phyloP scores from a whole-genome alignment of 2,329 filamentous ascomycete species.

The Amauroascus verrucosus region DNA sequence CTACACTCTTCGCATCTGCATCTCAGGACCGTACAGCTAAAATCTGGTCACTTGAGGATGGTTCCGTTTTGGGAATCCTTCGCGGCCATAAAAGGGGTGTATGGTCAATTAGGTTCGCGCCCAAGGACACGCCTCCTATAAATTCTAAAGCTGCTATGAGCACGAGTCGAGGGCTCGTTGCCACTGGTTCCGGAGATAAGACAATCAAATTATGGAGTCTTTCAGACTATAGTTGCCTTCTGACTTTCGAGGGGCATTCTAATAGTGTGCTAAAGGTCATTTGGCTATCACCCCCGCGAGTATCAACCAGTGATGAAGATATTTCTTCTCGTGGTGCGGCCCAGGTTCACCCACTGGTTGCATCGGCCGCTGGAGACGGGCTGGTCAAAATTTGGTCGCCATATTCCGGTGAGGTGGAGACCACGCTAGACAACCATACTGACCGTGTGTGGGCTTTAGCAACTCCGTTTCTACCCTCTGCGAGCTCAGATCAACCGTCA shows the following conservation, averaged over 20 bases:
- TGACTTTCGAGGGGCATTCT: slow-evolving; percentile 92
- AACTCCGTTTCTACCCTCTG: slow-evolving; percentile 44
- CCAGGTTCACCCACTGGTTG: slow-evolving; percentile 43
- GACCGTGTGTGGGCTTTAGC: slow-evolving; percentile 90
- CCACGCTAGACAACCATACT: slow-evolving; percentile 91
- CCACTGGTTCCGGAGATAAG: slow-evolving; percentile 92
- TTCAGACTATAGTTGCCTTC: slow-evolving; percentile 79
- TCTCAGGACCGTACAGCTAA: slow-evolving; percentile 96
- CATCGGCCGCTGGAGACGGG: slow-evolving; percentile 83
- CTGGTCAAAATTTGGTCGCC: slow-evolving; percentile 95
- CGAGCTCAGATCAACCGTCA: slow-evolving; percentile 15
- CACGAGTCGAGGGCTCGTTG: slow-evolving; percentile 63
- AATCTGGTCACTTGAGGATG: slow-evolving; percentile 85
- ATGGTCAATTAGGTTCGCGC: slow-evolving; percentile 88
- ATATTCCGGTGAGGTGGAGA: slow-evolving; percentile 69
- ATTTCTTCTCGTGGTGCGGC: slow-evolving; percentile 23
- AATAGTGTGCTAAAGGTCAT: slow-evolving; percentile 90
- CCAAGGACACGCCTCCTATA: slow-evolving; percentile 63
- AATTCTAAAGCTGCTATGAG: slow-evolving; percentile 62
- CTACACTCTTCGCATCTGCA: slow-evolving; percentile 82
- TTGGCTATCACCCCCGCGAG: slow-evolving; percentile 57
- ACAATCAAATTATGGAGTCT: slow-evolving; percentile 93
- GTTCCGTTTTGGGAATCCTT: slow-evolving; percentile 82
- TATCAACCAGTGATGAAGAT: slow-evolving; percentile 27
- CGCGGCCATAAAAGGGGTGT: slow-evolving; percentile 89